phyloP scores from a whole-genome alignment of 352 stramenopile genomes.

The Phytophthora pini region DNA sequence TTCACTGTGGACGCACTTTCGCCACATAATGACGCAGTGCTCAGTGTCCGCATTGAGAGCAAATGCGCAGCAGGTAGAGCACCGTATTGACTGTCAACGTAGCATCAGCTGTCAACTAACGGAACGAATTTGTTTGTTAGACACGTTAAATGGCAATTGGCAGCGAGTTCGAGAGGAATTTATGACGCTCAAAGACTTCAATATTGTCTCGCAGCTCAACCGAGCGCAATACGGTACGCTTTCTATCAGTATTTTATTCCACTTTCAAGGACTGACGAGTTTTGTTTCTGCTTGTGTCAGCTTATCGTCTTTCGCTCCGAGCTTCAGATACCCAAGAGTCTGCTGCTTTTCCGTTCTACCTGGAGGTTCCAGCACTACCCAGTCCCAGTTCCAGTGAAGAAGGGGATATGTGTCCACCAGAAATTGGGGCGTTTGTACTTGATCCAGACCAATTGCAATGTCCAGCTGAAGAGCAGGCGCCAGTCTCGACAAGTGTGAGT shows the following conservation, averaged over 20 bases:
- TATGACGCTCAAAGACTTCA: conserved; percentile 18
- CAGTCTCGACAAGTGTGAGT: conserved; percentile 14
- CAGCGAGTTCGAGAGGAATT: conserved; percentile 20
- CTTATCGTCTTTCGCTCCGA: conserved; percentile 31
- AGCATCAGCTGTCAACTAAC: neutral
- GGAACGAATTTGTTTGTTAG: conserved; percentile 6
- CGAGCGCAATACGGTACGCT: conserved; percentile 25
- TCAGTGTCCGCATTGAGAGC: conserved; percentile 23
- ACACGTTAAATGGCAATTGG: conserved; percentile 19
- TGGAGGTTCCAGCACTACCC: conserved; percentile 15
- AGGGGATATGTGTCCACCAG: conserved; percentile 24
- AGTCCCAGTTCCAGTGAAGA: conserved; percentile 16
- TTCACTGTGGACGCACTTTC: conserved; percentile 28
- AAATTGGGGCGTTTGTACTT: conserved; percentile 31
- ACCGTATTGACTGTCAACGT: neutral
- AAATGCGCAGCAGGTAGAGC: conserved; percentile 14
- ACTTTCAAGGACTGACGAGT: neutral
- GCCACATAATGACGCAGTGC: conserved; percentile 4
- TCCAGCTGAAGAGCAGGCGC: conserved; percentile 1
- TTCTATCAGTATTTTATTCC: too few species aligned
- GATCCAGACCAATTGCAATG: conserved; percentile 23
- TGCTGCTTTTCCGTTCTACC: conserved; percentile 27
- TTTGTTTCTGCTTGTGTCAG: conserved; percentile 1
- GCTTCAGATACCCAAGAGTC: conserved; percentile 5
- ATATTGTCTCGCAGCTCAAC: conserved; percentile 31